Base-by-base conservation (phyloP, 495 filamentous ascomycete genomes). In the Podospora pseudocomata region DNA sequence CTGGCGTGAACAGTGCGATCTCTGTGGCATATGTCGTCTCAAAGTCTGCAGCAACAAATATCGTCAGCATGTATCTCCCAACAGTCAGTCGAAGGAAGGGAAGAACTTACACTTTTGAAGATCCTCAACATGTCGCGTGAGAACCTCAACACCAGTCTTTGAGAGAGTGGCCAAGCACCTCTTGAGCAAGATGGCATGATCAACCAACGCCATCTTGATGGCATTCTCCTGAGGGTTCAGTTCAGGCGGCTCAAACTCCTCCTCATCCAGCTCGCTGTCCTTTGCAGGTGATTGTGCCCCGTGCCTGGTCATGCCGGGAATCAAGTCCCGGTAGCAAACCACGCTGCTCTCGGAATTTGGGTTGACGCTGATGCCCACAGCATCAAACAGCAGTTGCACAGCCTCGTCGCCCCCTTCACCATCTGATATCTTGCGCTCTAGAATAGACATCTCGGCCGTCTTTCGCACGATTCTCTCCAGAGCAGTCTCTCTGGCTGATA, bases 391-490 rank as follows among this genome's bases (percentile, higher is more conserved):
- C 30, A 86, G 80, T 27, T 84, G 80, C 19, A 76, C 79, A 19
- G 78, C 80, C 62, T 91, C 83, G 20, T 85, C 84, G 11, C 83
- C 81, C 63, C 89, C 87, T 58, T 95, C 92, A 7, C 91, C 90
- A 23, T 92, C 89, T 5, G 83, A 79, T n/a, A 93, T 84, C 54
- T 87, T 86, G 73, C 88, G 90, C 74, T 96, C 92, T 9, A 97
- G 78, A 13, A 84, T 71, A 11, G 86, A 80, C 79, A 99, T 84
- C 76, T 99, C 96, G 61, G 89, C 86, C 13, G 94, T 95, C 83
- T 97, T 97, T 63, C 92, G 86, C 73, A 90, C 88, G 49, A 96
- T 92, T n/a, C 94, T 87, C 76, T 97, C 94, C 59, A 98, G 85
- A 4, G 91, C 95, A 6, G 92, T 94, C 73, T 98, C 90, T 67